Percentiles rank a stretch among this genome's conserved stretches.
Evolutionary conservation across 805 yeast species (phyloP).

Genomic region (Kuraishia piskuri): DNA sequence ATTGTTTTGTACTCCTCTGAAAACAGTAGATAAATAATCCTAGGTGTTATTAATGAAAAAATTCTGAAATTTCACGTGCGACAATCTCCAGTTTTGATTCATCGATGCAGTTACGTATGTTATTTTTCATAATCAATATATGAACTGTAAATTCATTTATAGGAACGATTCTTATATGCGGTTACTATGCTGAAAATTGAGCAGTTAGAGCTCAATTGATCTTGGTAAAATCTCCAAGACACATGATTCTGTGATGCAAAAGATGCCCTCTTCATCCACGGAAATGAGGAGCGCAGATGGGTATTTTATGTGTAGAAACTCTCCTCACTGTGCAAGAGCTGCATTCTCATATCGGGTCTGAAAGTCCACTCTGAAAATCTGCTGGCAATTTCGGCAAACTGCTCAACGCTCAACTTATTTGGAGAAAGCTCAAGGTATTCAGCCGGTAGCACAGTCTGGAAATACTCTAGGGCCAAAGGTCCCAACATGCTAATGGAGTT

Average conservation of each 20-base stretch:
- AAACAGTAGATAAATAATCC: too few species aligned
- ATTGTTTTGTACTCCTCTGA: too few species aligned
- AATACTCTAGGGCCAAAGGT: constrained; percentile 69
- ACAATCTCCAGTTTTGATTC: too few species aligned
- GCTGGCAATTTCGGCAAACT: constrained; percentile 41
- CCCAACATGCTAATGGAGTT: constrained; percentile 53
- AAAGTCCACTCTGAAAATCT: constrained; percentile 76
- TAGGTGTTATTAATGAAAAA: too few species aligned
- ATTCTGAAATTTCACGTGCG: too few species aligned
- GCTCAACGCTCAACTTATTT: constrained; percentile 41
- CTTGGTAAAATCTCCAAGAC: too few species aligned
- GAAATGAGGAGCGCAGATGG: too few species aligned
- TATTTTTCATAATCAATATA: too few species aligned
- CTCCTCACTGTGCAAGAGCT: not conserved
- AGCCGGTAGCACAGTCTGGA: constrained; percentile 22
- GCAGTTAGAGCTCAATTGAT: not conserved
- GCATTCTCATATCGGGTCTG: constrained; percentile 45
- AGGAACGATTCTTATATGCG: not conserved
- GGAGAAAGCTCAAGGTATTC: constrained; percentile 36
- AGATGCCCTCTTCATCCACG: too few species aligned
- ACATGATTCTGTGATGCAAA: too few species aligned
- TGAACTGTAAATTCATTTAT: too few species aligned
- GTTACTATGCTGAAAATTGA: not conserved
- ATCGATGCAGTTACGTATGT: too few species aligned
- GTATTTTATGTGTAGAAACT: not conserved